Conservation (phyloP, 306 rosid species). For the Inga laurina region DNA sequence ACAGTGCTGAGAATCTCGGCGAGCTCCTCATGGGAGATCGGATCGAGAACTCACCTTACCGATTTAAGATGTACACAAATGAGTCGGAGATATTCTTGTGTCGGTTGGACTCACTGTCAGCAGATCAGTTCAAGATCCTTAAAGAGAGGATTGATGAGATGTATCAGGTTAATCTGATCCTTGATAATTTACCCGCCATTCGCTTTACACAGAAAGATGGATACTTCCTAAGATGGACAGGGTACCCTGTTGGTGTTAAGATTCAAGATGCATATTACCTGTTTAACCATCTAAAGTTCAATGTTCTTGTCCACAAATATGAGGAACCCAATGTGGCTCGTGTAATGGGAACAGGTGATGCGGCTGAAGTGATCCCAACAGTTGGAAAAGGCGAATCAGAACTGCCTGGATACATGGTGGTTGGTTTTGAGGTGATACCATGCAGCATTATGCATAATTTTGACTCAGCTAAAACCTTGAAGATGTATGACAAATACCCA, state of each 20-base stretch:
- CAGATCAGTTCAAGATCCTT: constrained; percentile 56
- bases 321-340: constrained; percentile 64
- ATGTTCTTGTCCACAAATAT: constrained; percentile 62
- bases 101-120: constrained; percentile 42
- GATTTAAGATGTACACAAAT: constrained; percentile 56
- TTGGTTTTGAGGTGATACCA: constrained; percentile 81
- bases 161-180: constrained; percentile 79
- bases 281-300: constrained; percentile 70
- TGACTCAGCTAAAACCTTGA: constrained; percentile 45
- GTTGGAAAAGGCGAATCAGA: constrained; percentile 39
- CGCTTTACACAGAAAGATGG: constrained; percentile 71
- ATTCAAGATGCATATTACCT: constrained; percentile 58
- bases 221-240: constrained; percentile 65
- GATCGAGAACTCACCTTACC: constrained; percentile 76
- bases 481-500: constrained; percentile 55
- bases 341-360: constrained; percentile 81
- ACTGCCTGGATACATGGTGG: constrained; percentile 72
- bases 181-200: constrained; percentile 63
- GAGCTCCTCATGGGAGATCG: constrained; percentile 83
- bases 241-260: constrained; percentile 70
- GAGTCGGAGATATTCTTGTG: constrained; percentile 63
- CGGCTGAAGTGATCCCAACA: constrained; percentile 56
- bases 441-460: constrained; percentile 58
- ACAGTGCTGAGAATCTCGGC: constrained; percentile 79
- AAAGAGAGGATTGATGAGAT: constrained; percentile 73